Conservation (phyloP, 768 basidiomycete species). For the Kwoniella newhampshirensis region DNA sequence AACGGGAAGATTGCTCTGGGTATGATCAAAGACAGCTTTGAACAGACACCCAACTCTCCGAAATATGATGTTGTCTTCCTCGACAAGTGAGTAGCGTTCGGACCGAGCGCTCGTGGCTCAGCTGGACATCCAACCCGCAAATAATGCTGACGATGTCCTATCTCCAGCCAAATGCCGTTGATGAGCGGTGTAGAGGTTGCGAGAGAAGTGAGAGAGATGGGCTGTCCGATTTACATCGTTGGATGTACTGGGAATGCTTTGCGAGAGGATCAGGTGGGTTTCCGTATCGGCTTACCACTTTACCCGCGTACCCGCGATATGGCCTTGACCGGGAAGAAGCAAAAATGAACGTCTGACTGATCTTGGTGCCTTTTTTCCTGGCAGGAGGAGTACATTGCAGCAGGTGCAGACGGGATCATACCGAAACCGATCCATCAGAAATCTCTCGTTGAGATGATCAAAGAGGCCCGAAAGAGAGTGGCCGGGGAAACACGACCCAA, state of each 20-base stretch:
- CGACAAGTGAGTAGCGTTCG: slow-evolving; percentile 44
- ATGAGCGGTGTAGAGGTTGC: slow-evolving; percentile 52
- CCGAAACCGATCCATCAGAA: slow-evolving; percentile 51
- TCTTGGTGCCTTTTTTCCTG: not conserved
- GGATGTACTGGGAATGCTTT: slow-evolving; percentile 53
- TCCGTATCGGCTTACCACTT: too few relatives aligned
- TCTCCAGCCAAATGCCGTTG: slow-evolving; percentile 53
- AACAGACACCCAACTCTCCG: slow-evolving; percentile 21
- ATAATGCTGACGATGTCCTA: slow-evolving; percentile 1
- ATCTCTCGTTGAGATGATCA: slow-evolving; percentile 41
- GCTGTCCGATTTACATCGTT: slow-evolving; percentile 47
- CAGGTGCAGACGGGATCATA: slow-evolving; percentile 51
- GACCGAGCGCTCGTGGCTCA: not conserved
- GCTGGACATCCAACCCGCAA: too few relatives aligned
- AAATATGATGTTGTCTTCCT: slow-evolving; percentile 47
- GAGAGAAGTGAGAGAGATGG: slow-evolving; percentile 43
- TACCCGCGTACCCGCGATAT: too few relatives aligned
- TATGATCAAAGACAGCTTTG: slow-evolving; percentile 38
- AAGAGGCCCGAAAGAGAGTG: slow-evolving; percentile 43
- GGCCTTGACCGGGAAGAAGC: not conserved
- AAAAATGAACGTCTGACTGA: not conserved
- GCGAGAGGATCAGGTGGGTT: slow-evolving; percentile 47
- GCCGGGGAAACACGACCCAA: slow-evolving; percentile 46
- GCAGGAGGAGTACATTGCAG: slow-evolving; percentile 45
- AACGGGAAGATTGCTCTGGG: slow-evolving; percentile 49